These are phyloP conservation scores for Sechiopsis laciniata DNA, from an alignment of 306 rosid genomes.

Conservation along the genomic window DNA sequence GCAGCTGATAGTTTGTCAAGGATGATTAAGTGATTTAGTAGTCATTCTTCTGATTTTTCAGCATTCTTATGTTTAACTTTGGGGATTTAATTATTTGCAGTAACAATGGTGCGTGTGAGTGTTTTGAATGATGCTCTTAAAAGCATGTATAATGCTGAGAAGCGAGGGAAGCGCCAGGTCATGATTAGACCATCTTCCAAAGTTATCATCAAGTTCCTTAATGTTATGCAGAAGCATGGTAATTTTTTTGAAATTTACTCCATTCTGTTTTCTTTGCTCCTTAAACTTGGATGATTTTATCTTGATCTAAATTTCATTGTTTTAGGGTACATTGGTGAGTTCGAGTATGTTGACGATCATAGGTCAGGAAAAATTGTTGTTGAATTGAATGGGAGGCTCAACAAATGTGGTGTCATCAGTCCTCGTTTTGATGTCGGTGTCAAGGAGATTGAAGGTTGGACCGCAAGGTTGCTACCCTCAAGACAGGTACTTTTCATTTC, in stretches of 20 bases:
- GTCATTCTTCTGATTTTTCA: not conserved
- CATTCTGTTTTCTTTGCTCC: not conserved
- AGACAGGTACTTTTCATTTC: conserved; percentile 18
- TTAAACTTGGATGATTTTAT: not conserved
- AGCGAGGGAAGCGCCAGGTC: conserved; percentile 22
- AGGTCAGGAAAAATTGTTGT: conserved; percentile 26
- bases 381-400: conserved; percentile 22
- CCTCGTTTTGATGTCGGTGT: conserved; percentile 26
- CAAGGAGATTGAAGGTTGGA: conserved; percentile 25
- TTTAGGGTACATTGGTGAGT: conserved; percentile 23
- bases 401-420: conserved; percentile 23
- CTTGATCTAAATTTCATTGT: not conserved
- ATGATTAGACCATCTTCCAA: conserved; percentile 24
- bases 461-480: conserved; percentile 23
- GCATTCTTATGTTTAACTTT: no score
- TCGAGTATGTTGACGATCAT: conserved; percentile 23
- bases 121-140: conserved; percentile 26
- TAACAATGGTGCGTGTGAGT: conserved; percentile 19
- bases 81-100: no score
- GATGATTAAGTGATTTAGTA: not conserved
- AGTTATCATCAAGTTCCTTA: conserved; percentile 23
- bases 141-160: conserved; percentile 28
- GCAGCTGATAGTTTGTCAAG: not conserved
- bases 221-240: conserved; percentile 26
- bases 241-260: not conserved